Percentiles rank a stretch among this genome's conserved stretches.
phyloP scores from a whole-genome alignment of 1,139 yeast genomes.

The Suhomyces kunorum region DNA sequence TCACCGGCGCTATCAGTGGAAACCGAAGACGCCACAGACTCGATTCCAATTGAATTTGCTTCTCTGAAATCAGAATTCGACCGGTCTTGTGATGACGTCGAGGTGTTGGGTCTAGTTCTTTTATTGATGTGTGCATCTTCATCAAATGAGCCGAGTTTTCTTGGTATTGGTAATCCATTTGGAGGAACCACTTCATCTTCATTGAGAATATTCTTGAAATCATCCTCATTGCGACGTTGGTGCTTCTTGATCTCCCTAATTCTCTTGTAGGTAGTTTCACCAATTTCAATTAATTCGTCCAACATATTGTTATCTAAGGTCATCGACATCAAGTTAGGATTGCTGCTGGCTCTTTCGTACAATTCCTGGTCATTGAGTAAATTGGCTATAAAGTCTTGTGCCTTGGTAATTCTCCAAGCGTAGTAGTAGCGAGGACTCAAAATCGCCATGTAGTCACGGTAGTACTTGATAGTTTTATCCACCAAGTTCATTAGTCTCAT shows the following conservation, averaged over 20 bases:
- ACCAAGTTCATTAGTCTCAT: constrained; percentile 6
- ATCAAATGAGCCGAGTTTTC: background rate
- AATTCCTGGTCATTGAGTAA: constrained; percentile 13
- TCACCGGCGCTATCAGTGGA: constrained; percentile 11
- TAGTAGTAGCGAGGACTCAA: constrained; percentile 46
- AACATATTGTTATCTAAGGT: constrained; percentile 10
- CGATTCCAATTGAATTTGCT: background rate
- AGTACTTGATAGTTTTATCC: constrained; percentile 9
- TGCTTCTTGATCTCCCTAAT: constrained; percentile 7
- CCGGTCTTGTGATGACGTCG: background rate
- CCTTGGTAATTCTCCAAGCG: constrained; percentile 54
- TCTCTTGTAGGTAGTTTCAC: constrained; percentile 11
- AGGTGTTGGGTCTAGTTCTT: background rate
- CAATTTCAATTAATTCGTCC: constrained; percentile 14
- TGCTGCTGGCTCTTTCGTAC: constrained; percentile 9
- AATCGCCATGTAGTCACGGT: constrained; percentile 14
- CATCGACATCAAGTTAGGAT: background rate
- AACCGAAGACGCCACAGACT: constrained; percentile 8
- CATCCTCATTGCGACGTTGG: background rate
- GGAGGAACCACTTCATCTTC: background rate
- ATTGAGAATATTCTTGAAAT: background rate
- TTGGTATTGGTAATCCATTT: background rate
- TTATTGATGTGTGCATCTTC: background rate
- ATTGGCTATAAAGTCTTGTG: constrained; percentile 26
- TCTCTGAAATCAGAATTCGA: background rate